Conservation (phyloP, 495 filamentous ascomycete species). For the Clohesyomyces aquaticus region DNA sequence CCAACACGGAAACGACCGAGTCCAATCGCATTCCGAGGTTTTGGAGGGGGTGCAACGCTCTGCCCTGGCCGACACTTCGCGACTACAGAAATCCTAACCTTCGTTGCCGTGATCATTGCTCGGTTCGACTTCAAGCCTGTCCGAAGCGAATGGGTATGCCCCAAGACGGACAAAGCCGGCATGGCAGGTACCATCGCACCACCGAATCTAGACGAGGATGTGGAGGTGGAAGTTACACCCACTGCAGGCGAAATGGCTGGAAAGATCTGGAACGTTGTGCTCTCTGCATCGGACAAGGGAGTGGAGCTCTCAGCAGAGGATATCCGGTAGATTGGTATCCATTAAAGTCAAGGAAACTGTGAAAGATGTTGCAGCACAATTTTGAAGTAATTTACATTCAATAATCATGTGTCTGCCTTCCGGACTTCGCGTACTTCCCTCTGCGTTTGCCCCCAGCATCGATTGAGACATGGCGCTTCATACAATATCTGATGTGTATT, state of each 20-base stretch:
- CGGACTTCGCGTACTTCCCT: not conserved
- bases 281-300: slow-evolving; percentile 12
- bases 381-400: not conserved
- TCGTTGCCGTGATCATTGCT: slow-evolving; percentile 31
- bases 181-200: slow-evolving; percentile 16
- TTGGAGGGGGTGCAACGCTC: slow-evolving; percentile 34
- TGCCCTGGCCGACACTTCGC: slow-evolving; percentile 38
- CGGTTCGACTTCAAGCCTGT: slow-evolving; percentile 26
- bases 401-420: not conserved
- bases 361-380: not conserved
- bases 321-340: slow-evolving; percentile 3
- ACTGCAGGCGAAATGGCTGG: slow-evolving; percentile 4
- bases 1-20: slow-evolving; percentile 16
- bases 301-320: slow-evolving; percentile 16
- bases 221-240: slow-evolving; percentile 11
- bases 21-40: slow-evolving; percentile 28
- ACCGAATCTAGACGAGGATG: slow-evolving; percentile 15
- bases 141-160: slow-evolving; percentile 17
- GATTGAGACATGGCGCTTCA: slow-evolving; percentile 1
- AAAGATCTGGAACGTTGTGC: slow-evolving; percentile 20
- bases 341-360: slow-evolving; percentile 2
- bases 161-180: slow-evolving; percentile 22
- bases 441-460: not conserved
- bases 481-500: not conserved
- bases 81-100: slow-evolving; percentile 31